Conservation (phyloP, 768 basidiomycete species). For the Suillus hirtellus region DNA sequence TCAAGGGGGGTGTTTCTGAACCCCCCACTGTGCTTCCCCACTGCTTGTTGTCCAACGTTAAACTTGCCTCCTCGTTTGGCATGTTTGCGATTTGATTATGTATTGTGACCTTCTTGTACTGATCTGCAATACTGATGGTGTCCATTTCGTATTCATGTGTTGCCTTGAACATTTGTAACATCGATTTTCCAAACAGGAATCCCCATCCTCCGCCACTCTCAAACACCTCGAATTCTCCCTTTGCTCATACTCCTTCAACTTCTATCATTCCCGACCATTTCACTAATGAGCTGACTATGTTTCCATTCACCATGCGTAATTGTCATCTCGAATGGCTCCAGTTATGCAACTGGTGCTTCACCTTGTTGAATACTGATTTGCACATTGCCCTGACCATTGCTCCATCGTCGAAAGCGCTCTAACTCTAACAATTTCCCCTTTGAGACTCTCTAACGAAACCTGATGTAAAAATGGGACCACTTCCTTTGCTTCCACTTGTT, state of each 20-base stretch:
- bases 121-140: neutral
- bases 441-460: conserved; percentile 12
- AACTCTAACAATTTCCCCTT: conserved; percentile 16
- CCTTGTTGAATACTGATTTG: conserved; percentile 5
- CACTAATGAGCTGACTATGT: conserved; percentile 9
- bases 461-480: neutral
- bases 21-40: too few relatives aligned
- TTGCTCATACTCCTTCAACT: neutral
- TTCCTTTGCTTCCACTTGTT: neutral
- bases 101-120: neutral
- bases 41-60: too few relatives aligned
- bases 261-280: conserved; percentile 12
- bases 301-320: conserved; percentile 36
- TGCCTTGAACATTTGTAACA: conserved; percentile 23
- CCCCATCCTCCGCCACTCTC: conserved; percentile 30
- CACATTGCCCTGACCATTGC: conserved; percentile 33
- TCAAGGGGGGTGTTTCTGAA: too few relatives aligned
- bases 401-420: conserved; percentile 31
- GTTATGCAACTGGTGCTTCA: conserved; percentile 11
- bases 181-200: conserved; percentile 32
- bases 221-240: conserved; percentile 12
- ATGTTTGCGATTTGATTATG: neutral
- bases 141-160: conserved; percentile 27
- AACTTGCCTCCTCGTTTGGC: neutral
- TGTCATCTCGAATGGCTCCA: conserved; percentile 16